phyloP scores from a whole-genome alignment of 2,329 filamentous ascomycete species.

The Fusarium anthophilum region DNA sequence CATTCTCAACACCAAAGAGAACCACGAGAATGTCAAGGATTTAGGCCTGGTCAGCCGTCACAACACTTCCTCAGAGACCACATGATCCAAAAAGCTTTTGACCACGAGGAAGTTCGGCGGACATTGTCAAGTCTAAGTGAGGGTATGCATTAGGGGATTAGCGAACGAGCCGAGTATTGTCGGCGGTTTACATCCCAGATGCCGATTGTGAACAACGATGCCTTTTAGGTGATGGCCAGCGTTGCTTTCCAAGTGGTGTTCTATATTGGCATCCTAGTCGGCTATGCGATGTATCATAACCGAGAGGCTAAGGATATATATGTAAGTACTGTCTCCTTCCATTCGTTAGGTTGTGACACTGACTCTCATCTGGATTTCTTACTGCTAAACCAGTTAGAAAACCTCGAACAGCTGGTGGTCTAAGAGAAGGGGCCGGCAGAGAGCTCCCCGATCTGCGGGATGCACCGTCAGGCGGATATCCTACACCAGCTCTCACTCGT shows the following conservation, averaged over 20 bases:
- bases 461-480: rapidly evolving
- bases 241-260: rapidly evolving
- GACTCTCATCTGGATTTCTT: background rate
- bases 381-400: background rate
- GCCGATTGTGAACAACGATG: background rate
- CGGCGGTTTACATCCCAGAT: background rate
- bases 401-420: background rate
- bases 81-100: background rate
- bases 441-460: rapidly evolving
- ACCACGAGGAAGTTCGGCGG: background rate
- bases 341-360: background rate
- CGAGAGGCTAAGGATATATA: background rate
- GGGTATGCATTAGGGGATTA: background rate
- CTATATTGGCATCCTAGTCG: background rate
- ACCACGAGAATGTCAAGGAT: background rate
- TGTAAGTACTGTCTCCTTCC: background rate
- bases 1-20: background rate
- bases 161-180: background rate
- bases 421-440: background rate
- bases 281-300: background rate
- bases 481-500: rapidly evolving
- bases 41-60: background rate
- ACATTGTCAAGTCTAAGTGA: background rate
- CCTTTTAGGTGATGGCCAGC: background rate
- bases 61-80: background rate